These are phyloP conservation scores for Corrigiola litoralis DNA, from an alignment of 179 eudicot species.

Conservation along the genomic window DNA sequence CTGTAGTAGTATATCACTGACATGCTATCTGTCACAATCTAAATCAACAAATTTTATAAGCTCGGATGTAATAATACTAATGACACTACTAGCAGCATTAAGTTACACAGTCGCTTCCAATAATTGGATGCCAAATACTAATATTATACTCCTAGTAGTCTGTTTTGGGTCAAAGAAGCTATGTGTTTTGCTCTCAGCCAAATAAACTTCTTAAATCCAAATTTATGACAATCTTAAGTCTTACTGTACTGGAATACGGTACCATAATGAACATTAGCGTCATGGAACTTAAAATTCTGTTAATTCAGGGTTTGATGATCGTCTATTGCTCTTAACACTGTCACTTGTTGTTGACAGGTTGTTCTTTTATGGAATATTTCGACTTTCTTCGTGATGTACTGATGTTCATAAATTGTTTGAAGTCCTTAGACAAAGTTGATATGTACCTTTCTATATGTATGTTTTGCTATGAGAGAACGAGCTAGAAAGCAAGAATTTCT, in stretches of 20 bases:
- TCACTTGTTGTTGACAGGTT: background rate
- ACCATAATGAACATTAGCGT: constrained; percentile 15
- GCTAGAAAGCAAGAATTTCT: too few species aligned
- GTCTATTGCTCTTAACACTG: background rate
- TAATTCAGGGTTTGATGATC: too few species aligned
- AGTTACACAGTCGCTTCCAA: constrained; percentile 11
- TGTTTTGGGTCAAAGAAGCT: constrained; percentile 15
- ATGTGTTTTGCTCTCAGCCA: constrained; percentile 12
- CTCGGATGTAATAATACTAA: constrained; percentile 13
- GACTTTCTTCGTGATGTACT: too few species aligned
- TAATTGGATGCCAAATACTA: constrained; percentile 21
- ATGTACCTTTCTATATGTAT: too few species aligned
- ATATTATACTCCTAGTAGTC: background rate
- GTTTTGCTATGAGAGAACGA: too few species aligned
- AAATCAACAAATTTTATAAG: constrained; percentile 17
- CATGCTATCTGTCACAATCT: constrained; percentile 21
- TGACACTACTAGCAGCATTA: constrained; percentile 3
- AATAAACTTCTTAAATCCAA: background rate
- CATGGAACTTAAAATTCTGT: background rate
- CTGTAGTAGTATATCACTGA: constrained; percentile 1
- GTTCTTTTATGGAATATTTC: too few species aligned
- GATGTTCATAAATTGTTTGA: too few species aligned
- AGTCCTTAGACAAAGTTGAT: too few species aligned
- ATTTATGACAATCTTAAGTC: constrained; percentile 17
- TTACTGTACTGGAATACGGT: constrained; percentile 25